Evolutionary conservation across 2,329 filamentous ascomycete species (phyloP).

Genomic region (Alternaria atra): DNA sequence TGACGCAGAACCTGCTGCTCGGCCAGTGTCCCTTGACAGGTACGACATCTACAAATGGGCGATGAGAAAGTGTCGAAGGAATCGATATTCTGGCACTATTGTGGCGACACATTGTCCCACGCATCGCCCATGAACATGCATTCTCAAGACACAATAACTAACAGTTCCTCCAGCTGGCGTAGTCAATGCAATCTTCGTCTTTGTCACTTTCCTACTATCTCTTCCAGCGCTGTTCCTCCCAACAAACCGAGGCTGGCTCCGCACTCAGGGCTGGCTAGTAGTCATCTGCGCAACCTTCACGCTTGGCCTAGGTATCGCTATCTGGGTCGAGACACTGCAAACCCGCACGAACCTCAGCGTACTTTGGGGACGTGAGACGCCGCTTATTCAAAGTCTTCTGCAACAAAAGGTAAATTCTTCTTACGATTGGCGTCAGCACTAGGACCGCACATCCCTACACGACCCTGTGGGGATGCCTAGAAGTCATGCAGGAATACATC

Average conservation of each 20-base stretch:
- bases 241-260: slow-evolving; percentile 73
- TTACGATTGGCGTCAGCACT: slow-evolving; percentile 8
- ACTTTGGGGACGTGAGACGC: slow-evolving; percentile 68
- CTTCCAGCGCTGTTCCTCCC: slow-evolving; percentile 76
- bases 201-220: slow-evolving; percentile 73
- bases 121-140: slow-evolving; percentile 5
- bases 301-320: slow-evolving; percentile 68
- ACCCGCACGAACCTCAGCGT: slow-evolving; percentile 69
- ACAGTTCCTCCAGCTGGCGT: slow-evolving; percentile 65
- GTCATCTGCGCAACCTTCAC: slow-evolving; percentile 71
- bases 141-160: slow-evolving; percentile 23
- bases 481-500: not conserved
- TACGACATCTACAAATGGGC: slow-evolving; percentile 44
- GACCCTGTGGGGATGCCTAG: not conserved
- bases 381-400: slow-evolving; percentile 70
- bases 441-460: not conserved
- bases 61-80: slow-evolving; percentile 1
- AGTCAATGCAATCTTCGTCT: slow-evolving; percentile 75
- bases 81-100: slow-evolving; percentile 34
- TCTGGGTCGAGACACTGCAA: slow-evolving; percentile 74
- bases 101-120: slow-evolving; percentile 32
- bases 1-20: slow-evolving; percentile 63
- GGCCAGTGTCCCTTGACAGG: slow-evolving; percentile 63
- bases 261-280: slow-evolving; percentile 72
- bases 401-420: slow-evolving; percentile 69